Percentiles rank a stretch among this genome's conserved stretches.
These are phyloP conservation scores for Calonectria pteridis DNA, from an alignment of 2,329 filamentous ascomycete genomes.

Conservation along the genomic window DNA sequence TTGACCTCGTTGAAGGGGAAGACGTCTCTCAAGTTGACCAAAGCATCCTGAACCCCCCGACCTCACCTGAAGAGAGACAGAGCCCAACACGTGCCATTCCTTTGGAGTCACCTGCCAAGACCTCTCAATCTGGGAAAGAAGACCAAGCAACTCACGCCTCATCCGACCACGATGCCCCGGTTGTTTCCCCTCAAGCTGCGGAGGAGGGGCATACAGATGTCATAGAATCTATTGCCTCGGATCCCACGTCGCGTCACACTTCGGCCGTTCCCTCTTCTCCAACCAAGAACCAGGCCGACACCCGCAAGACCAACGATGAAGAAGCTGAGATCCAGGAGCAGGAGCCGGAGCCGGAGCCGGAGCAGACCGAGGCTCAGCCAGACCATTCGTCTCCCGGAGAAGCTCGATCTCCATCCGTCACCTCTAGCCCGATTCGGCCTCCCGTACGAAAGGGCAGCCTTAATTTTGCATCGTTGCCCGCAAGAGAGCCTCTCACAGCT, in stretches of 20 bases:
- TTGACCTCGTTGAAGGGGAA: slow-evolving; percentile 38
- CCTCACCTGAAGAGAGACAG: slow-evolving; percentile 31
- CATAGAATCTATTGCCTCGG: not conserved
- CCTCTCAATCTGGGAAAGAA: slow-evolving; percentile 60
- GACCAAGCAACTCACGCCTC: slow-evolving; percentile 52
- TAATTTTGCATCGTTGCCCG: slow-evolving; percentile 92
- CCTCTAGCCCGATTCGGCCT: slow-evolving; percentile 80
- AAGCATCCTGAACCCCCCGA: slow-evolving; percentile 30
- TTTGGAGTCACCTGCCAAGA: slow-evolving; percentile 50
- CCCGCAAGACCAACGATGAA: not conserved
- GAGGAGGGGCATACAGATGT: slow-evolving; percentile 11
- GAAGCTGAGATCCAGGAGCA: not conserved
- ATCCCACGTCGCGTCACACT: not conserved
- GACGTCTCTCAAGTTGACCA: slow-evolving; percentile 36
- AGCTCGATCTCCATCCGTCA: slow-evolving; percentile 73
- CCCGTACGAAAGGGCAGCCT: slow-evolving; percentile 93
- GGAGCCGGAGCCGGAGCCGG: slow-evolving; percentile 6
- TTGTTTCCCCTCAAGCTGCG: slow-evolving; percentile 19
- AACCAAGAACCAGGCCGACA: slow-evolving; percentile 3
- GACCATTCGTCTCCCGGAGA: slow-evolving; percentile 54
- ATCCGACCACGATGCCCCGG: slow-evolving; percentile 13
- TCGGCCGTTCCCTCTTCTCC: slow-evolving; percentile 6
- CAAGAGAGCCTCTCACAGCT: slow-evolving; percentile 84
- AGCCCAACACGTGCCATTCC: slow-evolving; percentile 45
- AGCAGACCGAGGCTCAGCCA: slow-evolving; percentile 29